phyloP scores from a whole-genome alignment of 176 grass and related monocot genomes.

The Thalia dealbata region DNA sequence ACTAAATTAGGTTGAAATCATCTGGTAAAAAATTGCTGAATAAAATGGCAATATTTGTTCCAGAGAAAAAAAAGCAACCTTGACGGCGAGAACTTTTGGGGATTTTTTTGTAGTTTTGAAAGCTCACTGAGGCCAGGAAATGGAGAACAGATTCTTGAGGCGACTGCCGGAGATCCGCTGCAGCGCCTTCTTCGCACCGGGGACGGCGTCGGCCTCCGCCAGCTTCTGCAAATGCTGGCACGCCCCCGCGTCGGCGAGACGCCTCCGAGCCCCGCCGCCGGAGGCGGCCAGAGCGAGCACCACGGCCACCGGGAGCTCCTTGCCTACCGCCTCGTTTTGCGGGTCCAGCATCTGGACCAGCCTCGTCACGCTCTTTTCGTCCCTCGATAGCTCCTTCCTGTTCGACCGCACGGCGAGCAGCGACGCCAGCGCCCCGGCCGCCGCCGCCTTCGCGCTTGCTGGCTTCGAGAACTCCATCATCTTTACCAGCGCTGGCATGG shows the following conservation, averaged over 20 bases:
- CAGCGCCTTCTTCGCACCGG: slow-evolving; percentile 73
- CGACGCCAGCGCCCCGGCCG: slow-evolving; percentile 38
- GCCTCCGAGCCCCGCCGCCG: slow-evolving; percentile 41
- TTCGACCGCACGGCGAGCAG: slow-evolving; percentile 50
- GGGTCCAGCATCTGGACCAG: slow-evolving; percentile 75
- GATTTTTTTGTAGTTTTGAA: neutral
- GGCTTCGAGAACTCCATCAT: slow-evolving; percentile 78
- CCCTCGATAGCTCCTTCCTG: slow-evolving; percentile 56
- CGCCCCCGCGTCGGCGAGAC: slow-evolving; percentile 51
- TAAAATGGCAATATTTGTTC: slow-evolving; percentile 20
- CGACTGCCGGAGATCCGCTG: slow-evolving; percentile 58
- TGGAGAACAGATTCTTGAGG: slow-evolving; percentile 59
- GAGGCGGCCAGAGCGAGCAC: slow-evolving; percentile 54
- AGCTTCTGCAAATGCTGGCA: slow-evolving; percentile 62
- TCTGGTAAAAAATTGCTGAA: neutral
- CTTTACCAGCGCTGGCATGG: slow-evolving; percentile 48
- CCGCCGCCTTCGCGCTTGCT: slow-evolving; percentile 48
- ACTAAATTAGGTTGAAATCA: neutral
- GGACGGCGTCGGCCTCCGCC: slow-evolving; percentile 43
- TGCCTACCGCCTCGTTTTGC: slow-evolving; percentile 45
- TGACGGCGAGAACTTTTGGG: neutral
- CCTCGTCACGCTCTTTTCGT: slow-evolving; percentile 65
- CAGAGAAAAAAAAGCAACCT: slow-evolving; percentile 17
- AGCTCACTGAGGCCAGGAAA: slow-evolving; percentile 27
- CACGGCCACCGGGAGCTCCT: slow-evolving; percentile 49